Evolutionary conservation across 352 stramenopile genomes (phyloP), one percentile per base, ranked within the genome.

Genomic region (Nothophytophthora sp.): DNA sequence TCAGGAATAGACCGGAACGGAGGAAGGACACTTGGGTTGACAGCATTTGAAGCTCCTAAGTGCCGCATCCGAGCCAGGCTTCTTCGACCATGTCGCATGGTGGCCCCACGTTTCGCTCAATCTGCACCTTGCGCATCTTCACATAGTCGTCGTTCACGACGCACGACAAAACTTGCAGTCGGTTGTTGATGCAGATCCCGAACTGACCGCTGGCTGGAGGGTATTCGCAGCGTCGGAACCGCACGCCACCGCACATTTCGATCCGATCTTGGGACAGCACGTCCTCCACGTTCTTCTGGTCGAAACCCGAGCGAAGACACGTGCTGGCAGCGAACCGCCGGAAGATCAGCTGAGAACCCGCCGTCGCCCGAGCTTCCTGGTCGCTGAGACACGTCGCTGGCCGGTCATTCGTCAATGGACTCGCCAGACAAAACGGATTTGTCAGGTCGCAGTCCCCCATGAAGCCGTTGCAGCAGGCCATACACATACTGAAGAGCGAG

Each of bases 391-490:
- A 60, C 2, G 8, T n/a, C 13, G 52, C 41, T 13, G 52, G 11
- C 4, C 34, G 24, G 7, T 34, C 22, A 3, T 18, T 32, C n/a
- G 11, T 23, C 7, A n/a, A n/a, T 12, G 22, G 30, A 18, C 51
- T 51, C 6, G n/a, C 43, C 0, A 6, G n/a, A 23, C 64, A 73
- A 27, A 57, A 60, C 3, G 12, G 10, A 16, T 60, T 24, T 2
- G 32, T 53, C 9, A 53, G 45, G 23, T 71, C 27, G 35, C 65
- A 74, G 2, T 12, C 15, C 6, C 39, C 41, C 1, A 70, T 36
- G 22, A 69, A 71, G 0, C 60, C 65, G 33, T 71, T 68, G 60
- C 65, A 74, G 34, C 65, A 74, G 0, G n/a, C 41, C 13, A 33
- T 11, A 20, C 15, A 38, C 4, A 37, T 37, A 18, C 45, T 44